Evolutionary conservation across 225 moss, liverwort and hornwort genomes (phyloP).

Genomic region (Straminergon stramineum): DNA sequence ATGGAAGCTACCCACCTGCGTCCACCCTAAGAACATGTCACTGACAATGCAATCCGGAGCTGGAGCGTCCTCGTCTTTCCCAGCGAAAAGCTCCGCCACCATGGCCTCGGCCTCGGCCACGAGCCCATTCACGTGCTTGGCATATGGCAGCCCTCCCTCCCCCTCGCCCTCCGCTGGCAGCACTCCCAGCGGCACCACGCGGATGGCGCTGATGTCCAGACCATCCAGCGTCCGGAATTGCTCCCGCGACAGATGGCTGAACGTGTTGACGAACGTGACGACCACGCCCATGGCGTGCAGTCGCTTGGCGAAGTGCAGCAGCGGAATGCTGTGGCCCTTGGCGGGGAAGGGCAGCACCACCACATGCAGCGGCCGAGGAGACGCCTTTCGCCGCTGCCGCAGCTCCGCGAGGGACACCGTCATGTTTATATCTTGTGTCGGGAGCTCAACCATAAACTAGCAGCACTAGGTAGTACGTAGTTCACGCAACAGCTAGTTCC

Average conservation of each 20-base stretch:
- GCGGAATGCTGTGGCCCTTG: slow-evolving; percentile 20
- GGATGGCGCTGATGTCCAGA: not conserved
- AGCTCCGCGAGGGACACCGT: not conserved
- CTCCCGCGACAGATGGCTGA: slow-evolving; percentile 1
- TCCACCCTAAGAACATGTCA: slow-evolving; percentile 26
- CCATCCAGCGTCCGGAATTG: not conserved
- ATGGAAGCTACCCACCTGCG: slow-evolving; percentile 1
- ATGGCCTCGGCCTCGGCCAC: not conserved
- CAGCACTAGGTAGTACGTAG: not conserved
- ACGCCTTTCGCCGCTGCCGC: not conserved
- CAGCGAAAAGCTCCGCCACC: not conserved
- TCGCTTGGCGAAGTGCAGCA: slow-evolving; percentile 15
- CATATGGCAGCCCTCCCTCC: not conserved
- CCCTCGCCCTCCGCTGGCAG: not conserved
- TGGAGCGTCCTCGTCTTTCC: not conserved
- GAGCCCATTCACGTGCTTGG: not conserved
- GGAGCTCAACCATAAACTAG: not conserved
- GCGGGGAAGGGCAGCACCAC: slow-evolving; percentile 18
- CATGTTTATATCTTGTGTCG: not conserved
- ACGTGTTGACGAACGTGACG: slow-evolving; percentile 15
- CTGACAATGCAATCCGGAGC: slow-evolving; percentile 11
- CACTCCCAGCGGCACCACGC: slow-evolving; percentile 5
- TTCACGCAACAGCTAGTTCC: not conserved
- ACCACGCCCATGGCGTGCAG: not conserved
- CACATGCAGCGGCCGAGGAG: not conserved